These are phyloP conservation scores for Eucalyptus erythrocorys DNA, from an alignment of 345 rosid species.

Conservation along the genomic window DNA sequence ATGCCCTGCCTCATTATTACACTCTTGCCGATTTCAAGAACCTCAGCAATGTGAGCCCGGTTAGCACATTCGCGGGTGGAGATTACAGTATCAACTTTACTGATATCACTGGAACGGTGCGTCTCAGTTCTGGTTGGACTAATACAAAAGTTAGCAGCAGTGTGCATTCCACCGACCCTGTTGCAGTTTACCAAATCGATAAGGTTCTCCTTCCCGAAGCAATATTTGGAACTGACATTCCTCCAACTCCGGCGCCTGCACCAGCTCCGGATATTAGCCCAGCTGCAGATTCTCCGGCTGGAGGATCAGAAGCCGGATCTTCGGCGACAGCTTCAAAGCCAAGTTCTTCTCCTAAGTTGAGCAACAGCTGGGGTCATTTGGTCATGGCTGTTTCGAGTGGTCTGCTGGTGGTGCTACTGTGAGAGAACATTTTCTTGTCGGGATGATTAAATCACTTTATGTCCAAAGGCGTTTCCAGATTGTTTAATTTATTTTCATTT, in stretches of 20 bases:
- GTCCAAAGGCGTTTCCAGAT: neutral
- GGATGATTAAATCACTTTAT: neutral
- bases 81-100: slow-evolving; percentile 60
- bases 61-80: slow-evolving; percentile 67
- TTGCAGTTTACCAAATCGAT: slow-evolving; percentile 78
- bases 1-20: slow-evolving; percentile 80
- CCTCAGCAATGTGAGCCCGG: slow-evolving; percentile 58
- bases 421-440: neutral
- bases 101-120: slow-evolving; percentile 55
- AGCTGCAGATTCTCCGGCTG: slow-evolving; percentile 50
- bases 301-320: neutral
- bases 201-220: slow-evolving; percentile 85
- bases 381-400: slow-evolving; percentile 16
- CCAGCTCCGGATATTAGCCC: slow-evolving; percentile 68
- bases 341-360: slow-evolving; percentile 23
- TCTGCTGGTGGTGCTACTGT: neutral
- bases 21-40: slow-evolving; percentile 72
- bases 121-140: slow-evolving; percentile 67
- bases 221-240: slow-evolving; percentile 85
- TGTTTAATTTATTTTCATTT: neutral
- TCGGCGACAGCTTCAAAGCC: slow-evolving; percentile 23
- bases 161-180: slow-evolving; percentile 79
- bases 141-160: slow-evolving; percentile 74
- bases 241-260: slow-evolving; percentile 83
- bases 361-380: slow-evolving; percentile 19